A percentile compares a stretch with the other conserved stretches of the same genome.
phyloP scores from a whole-genome alignment of 208 protist species.

The Trypanosoma vivax region DNA sequence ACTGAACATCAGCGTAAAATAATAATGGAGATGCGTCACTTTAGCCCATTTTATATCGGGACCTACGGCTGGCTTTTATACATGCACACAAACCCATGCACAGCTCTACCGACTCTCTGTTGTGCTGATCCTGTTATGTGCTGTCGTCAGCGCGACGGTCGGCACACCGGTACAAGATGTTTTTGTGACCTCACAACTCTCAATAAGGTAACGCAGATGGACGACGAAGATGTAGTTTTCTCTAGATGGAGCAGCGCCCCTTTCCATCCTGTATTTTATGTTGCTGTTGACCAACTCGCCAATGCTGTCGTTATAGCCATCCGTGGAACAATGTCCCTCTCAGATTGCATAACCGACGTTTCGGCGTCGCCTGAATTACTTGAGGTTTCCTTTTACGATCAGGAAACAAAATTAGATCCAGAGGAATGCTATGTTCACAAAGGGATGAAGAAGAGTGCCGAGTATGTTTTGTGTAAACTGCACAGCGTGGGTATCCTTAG shows the following conservation, averaged over 20 bases:
- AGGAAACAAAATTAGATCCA: neutral
- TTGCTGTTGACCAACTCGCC: conserved; percentile 43
- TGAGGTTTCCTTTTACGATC: conserved; percentile 4
- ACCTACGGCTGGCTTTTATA: conserved; percentile 75
- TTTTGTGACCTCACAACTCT: conserved; percentile 68
- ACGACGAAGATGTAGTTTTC: conserved; percentile 63
- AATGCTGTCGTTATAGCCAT: conserved; percentile 72
- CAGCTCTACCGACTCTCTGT: conserved; percentile 44
- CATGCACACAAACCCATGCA: conserved; percentile 58
- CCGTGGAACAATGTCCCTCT: conserved; percentile 82
- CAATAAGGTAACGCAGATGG: conserved; percentile 36
- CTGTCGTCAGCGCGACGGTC: conserved; percentile 35
- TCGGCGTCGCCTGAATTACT: conserved; percentile 40
- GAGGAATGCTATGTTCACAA: conserved; percentile 76
- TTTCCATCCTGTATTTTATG: conserved; percentile 77
- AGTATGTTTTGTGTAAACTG: conserved; percentile 50
- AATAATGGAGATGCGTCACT: conserved; percentile 41
- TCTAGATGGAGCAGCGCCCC: conserved; percentile 62
- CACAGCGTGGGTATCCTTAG: conserved; percentile 56
- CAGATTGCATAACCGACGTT: conserved; percentile 80
- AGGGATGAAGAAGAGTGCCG: conserved; percentile 63
- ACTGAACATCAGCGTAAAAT: conserved; percentile 25
- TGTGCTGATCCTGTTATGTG: conserved; percentile 64
- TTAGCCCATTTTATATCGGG: conserved; percentile 71
- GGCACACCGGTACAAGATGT: conserved; percentile 39